Percentiles rank a stretch among this genome's conserved stretches.
These are phyloP conservation scores for Salpingoeca rosetta DNA, from an alignment of 78 protist genomes.

Conservation along the genomic window DNA sequence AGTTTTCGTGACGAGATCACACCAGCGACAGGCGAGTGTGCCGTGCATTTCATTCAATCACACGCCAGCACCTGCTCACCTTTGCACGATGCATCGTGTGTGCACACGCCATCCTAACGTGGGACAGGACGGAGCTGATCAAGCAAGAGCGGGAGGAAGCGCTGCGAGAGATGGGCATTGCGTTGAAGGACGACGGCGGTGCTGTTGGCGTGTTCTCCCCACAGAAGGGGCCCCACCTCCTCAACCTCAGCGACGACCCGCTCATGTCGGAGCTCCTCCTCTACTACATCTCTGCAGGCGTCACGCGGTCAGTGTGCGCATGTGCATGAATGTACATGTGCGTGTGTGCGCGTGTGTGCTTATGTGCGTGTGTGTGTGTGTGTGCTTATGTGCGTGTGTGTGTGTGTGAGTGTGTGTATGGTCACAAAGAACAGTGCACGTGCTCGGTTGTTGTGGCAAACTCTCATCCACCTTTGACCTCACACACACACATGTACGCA, in stretches of 20 bases:
- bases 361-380: too few species aligned
- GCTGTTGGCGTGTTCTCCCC: slow-evolving; percentile 1
- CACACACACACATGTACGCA: background rate
- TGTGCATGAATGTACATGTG: too few species aligned
- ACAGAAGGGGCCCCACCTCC: slow-evolving; percentile 39
- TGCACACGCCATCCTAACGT: background rate
- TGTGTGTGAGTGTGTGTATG: too few species aligned
- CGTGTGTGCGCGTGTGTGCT: too few species aligned
- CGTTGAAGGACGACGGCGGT: slow-evolving; percentile 13
- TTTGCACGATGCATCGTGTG: too few species aligned
- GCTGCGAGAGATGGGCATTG: slow-evolving; percentile 52
- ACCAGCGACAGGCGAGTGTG: too few species aligned
- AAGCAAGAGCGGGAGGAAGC: slow-evolving; percentile 4
- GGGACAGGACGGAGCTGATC: background rate
- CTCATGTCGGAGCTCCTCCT: slow-evolving; percentile 62
- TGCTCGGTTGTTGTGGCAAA: too few species aligned
- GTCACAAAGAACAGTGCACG: background rate
- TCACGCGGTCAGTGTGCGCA: background rate
- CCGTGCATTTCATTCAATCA: too few species aligned
- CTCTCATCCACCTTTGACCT: too few species aligned
- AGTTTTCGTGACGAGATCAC: too few species aligned
- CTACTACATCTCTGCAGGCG: slow-evolving; percentile 44
- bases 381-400: too few species aligned
- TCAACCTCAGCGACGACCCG: slow-evolving; percentile 76
- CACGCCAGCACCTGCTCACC: background rate